Evolutionary conservation across 2,329 filamentous ascomycete species (phyloP), one percentile per base, ranked within the genome.

Genomic region (Trichoderma atrobrunneum): DNA sequence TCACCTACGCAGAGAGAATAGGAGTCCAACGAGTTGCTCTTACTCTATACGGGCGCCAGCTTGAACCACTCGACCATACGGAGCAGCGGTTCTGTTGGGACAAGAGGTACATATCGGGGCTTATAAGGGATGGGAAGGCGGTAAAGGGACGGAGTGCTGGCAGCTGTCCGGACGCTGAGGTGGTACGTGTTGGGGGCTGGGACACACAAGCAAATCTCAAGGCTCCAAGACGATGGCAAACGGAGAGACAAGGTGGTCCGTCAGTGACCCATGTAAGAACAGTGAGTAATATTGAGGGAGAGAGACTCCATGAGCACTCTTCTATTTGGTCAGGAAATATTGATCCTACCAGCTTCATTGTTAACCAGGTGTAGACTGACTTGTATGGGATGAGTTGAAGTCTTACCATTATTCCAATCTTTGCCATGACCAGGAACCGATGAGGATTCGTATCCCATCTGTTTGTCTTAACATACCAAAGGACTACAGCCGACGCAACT

Each of bases 11-110:
- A 71, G 62, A 34, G 68, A 65, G 73, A 73, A 76, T 79, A 80
- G 78, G 79, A 80, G 79, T 77, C 79, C 77, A 79, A 68, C 65
- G 65, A 68, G 65, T 60, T 68, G 54, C 65, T 68, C 54, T 68
- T 43, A 60, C 65, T 66, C 63, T 68, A 68, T 61, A 69, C 66
- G 54, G 57, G 54, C 39, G 66, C 10, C 26, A 39, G 66, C 18
- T 61, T 48, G 56, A 48, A 67, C 66, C 66, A 32, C 66, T 69
- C 28, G 56, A 61, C 56, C 57, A 69, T 32, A 12, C 36, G 8
- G 66, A 48, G n/a, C 4, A 7, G 39, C n/a, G n/a, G n/a, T 21
- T 69, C 24, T 68, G 28, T 68, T 59, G 36, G 32, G 3, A 48
- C 7, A 16, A 32, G n/a, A n/a, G 54, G 5, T 18, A 16, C 57